Percentiles rank a stretch among this genome's conserved stretches.
phyloP scores from a whole-genome alignment of 129 eudicot species.

The Silybum marianum region DNA sequence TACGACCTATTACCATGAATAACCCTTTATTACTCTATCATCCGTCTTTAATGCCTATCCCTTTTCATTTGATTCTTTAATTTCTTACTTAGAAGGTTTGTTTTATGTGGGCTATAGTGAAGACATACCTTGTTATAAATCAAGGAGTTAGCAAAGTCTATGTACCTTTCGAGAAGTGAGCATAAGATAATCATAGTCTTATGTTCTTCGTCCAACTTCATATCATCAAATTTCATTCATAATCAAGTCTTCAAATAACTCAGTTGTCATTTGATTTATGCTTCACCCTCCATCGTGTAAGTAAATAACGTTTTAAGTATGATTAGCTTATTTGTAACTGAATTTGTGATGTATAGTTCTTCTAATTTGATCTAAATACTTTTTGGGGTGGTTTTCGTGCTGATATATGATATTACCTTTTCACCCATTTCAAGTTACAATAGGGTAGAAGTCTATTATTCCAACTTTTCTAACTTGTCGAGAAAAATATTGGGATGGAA shows the following conservation, averaged over 20 bases:
- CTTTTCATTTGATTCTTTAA: neutral
- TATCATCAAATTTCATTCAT: neutral
- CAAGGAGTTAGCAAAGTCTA: neutral
- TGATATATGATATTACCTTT: neutral
- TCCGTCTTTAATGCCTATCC: neutral
- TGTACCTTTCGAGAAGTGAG: no score
- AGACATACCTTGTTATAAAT: neutral
- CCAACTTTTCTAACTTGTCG: neutral
- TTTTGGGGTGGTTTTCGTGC: neutral
- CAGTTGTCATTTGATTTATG: neutral
- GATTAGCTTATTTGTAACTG: neutral
- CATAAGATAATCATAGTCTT: neutral
- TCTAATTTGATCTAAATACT: neutral
- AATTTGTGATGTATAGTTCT: neutral
- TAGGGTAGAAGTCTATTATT: neutral
- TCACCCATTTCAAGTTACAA: neutral
- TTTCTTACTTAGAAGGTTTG: neutral
- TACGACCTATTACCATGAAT: neutral
- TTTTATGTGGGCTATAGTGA: neutral
- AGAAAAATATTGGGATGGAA: neutral
- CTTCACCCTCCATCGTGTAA: neutral
- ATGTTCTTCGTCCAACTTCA: neutral
- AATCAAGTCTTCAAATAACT: neutral
- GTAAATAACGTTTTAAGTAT: neutral
- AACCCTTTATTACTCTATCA: neutral